Evolutionary conservation across 2,329 filamentous ascomycete species (phyloP).

Genomic region (Parasarocladium wereldwijsianum): DNA sequence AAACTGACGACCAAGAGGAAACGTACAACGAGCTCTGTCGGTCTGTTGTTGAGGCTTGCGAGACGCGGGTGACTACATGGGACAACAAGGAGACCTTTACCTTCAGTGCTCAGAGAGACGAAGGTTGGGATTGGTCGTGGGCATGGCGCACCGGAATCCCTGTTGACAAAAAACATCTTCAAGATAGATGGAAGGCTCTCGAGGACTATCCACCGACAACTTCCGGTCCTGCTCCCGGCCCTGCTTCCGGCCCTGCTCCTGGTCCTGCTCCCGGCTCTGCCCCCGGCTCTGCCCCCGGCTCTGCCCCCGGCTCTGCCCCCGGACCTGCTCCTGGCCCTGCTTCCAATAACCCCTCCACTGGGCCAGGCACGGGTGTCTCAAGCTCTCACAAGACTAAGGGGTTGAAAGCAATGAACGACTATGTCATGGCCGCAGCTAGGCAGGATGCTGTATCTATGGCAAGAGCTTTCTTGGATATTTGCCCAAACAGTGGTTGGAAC

Average conservation of each 20-base stretch:
- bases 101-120: conserved; percentile 1
- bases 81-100: not conserved
- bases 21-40: not conserved
- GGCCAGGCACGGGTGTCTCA: too few relatives aligned
- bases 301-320: too few relatives aligned
- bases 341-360: too few relatives aligned
- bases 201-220: not conserved
- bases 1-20: not conserved
- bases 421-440: conserved; percentile 1
- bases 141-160: not conserved
- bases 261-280: too few relatives aligned
- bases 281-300: too few relatives aligned
- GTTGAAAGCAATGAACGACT: conserved; percentile 1
- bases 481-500: not conserved
- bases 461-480: conserved; percentile 1
- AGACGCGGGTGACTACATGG: not conserved
- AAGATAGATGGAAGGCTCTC: not conserved
- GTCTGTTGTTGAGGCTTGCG: not conserved
- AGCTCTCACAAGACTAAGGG: too few relatives aligned
- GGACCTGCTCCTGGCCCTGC: too few relatives aligned
- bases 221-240: too few relatives aligned
- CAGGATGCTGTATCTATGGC: not conserved
- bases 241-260: too few relatives aligned
- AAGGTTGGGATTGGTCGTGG: not conserved
- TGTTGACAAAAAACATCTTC: not conserved